Base-by-base conservation (phyloP, 2,329 filamentous ascomycete genomes). In the Colletotrichum chlorophyti region DNA sequence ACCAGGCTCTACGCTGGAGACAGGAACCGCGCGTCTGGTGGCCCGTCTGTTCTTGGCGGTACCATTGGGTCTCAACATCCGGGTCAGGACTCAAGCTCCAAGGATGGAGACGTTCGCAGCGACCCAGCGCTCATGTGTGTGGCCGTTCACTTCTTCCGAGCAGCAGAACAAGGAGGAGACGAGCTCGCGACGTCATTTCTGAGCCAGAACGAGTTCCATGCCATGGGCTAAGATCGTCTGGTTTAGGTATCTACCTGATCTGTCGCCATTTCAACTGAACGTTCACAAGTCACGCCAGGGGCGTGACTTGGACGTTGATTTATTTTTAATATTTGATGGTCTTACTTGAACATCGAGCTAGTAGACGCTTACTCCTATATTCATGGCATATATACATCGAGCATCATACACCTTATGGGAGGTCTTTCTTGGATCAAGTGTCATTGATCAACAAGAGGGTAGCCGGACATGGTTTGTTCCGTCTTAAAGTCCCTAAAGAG, bases 101-200 rank as follows among this genome's bases (percentile, higher is more conserved):
- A 73, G 49, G 76, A 79, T 43, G 77, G 76, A 15, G 74, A 84
- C 58, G 80, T 84, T 31, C 73, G 91, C 64, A 93, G 88, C 59
- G 92, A 97, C 71, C 91, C 91, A 2, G 89, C 89, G 51, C 87
- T 93, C 37, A 95, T 98, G 91, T 97, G 93, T 68, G 86, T 97
- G 55, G 94, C 94, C 9, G 88, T 96, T 74, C 94, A 98, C 78
- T 98, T 94, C 93, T 97, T 98, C 93, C 91, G 94, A 76, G 81
- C 91, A 64, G 93, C 91, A 32, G 90, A 91, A 66, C 83, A 84
- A 52, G 93, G 93, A n/a, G 93, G 93, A 1, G 94, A 98, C 71
- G 85, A 90, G 68, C 79, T 96, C 65, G 94, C 94, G 17, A 88
- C 86, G 70, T 90, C 89, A 71, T 93, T 94, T 74, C 77, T 97